A percentile compares a stretch with the other conserved stretches of the same genome.
Conservation (phyloP, 2,329 filamentous ascomycete species). For the Fusarium sp. region DNA sequence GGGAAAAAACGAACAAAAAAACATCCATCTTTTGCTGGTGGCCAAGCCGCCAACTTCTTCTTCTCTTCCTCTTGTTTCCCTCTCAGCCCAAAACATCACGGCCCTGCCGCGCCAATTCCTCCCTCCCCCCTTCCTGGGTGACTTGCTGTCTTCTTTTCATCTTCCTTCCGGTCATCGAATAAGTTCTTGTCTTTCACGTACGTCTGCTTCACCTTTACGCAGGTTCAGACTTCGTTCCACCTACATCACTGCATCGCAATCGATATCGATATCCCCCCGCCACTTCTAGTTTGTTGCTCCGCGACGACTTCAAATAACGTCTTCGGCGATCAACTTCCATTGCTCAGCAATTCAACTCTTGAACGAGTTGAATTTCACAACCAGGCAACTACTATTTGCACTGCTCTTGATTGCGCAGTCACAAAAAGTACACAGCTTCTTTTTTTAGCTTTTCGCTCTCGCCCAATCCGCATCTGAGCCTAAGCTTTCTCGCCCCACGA, state of each 20-base stretch:
- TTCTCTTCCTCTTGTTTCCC: conserved; percentile 43
- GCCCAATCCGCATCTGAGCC: conserved; percentile 34
- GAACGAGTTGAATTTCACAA: conserved; percentile 11
- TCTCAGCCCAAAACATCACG: conserved; percentile 53
- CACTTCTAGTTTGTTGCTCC: conserved; percentile 38
- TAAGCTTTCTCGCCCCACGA: conserved; percentile 33
- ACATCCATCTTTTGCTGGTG: conserved; percentile 37
- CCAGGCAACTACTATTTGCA: conserved; percentile 25
- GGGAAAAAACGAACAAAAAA: conserved; percentile 45
- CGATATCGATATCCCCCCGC: conserved; percentile 36
- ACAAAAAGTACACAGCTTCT: conserved; percentile 13
- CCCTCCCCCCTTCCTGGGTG: conserved; percentile 53
- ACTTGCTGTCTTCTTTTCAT: conserved; percentile 54
- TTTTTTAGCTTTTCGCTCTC: conserved; percentile 29
- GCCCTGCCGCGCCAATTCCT: conserved; percentile 61
- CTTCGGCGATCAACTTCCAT: conserved; percentile 19
- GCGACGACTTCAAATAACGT: conserved; percentile 28
- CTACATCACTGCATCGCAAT: conserved; percentile 35
- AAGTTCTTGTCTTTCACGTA: conserved; percentile 51
- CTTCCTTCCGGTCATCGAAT: conserved; percentile 50
- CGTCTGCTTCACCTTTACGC: conserved; percentile 38
- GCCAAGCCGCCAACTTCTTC: conserved; percentile 37
- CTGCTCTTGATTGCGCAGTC: conserved; percentile 42
- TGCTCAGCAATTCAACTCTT: conserved; percentile 20
- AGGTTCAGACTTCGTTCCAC: conserved; percentile 38